Percentiles rank a stretch among this genome's conserved stretches.
Evolutionary conservation across 495 filamentous ascomycete genomes (phyloP).

Genomic region (Arthonia radiata): DNA sequence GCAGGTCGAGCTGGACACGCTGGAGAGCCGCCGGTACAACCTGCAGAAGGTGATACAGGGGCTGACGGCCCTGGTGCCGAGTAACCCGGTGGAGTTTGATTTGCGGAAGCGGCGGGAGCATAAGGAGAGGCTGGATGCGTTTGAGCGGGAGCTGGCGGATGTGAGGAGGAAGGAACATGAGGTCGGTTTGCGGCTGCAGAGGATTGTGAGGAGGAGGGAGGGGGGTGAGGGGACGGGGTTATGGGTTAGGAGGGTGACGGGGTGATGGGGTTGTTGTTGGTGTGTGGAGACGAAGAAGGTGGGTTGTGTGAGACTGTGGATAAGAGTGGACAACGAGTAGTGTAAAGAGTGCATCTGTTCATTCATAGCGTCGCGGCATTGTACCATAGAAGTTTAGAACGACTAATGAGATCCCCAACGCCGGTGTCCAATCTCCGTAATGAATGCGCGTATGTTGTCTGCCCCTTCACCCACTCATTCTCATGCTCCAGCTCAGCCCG

Average conservation of each 20-base stretch:
- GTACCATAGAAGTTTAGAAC: too few species aligned
- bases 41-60: slow-evolving; percentile 46
- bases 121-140: slow-evolving; percentile 41
- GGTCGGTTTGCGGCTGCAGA: slow-evolving; percentile 54
- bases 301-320: too few species aligned
- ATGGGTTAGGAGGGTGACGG: slow-evolving; percentile 54
- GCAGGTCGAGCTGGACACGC: slow-evolving; percentile 37
- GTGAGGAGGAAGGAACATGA: slow-evolving; percentile 66
- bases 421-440: too few species aligned
- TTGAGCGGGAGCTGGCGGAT: slow-evolving; percentile 54
- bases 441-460: too few species aligned
- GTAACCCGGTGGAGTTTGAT: slow-evolving; percentile 30
- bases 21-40: slow-evolving; percentile 41
- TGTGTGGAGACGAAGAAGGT: too few species aligned
- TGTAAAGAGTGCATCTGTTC: too few species aligned
- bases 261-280: slow-evolving; percentile 2
- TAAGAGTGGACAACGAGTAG: too few species aligned
- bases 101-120: slow-evolving; percentile 34
- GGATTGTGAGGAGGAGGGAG: slow-evolving; percentile 44
- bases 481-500: too few species aligned
- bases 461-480: too few species aligned
- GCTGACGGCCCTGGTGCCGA: slow-evolving; percentile 39
- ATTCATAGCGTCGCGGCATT: too few species aligned
- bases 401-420: too few species aligned
- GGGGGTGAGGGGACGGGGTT: slow-evolving; percentile 35